Evolutionary conservation across 1,284 basidiomycete species (phyloP), one percentile per base, ranked within the genome.

Genomic region (Pyrrhoderma lamaoense): DNA sequence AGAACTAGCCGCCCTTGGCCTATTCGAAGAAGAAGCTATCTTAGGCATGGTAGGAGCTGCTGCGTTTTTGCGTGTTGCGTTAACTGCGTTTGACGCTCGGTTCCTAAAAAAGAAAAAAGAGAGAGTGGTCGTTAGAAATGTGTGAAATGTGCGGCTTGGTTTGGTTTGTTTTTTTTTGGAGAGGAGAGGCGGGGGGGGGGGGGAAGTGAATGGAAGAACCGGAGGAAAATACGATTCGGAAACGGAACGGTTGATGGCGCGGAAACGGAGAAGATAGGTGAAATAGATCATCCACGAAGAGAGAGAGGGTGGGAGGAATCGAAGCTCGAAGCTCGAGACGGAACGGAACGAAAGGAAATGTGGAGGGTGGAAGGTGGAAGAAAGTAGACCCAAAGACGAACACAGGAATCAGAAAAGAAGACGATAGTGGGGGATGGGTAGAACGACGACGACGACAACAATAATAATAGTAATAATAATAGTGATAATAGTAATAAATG

Each of bases 41-140:
- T 88, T 89, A 31, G 85, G 82, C 50, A 85, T 64, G 11, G 71
- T 70, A 37, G 70, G 64, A 35, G 70, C 71, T 11, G 27, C 27
- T 31, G 27, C 11, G 23, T 73, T 76, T 64, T 85, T 89, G 57
- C 85, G 80, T 47, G 82, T 72, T 49, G 70, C 72, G 56, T 72
- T 73, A 59, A 74, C 79, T 2, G 82, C 70, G 39, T 85, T 86
- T 52, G 86, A 87, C 35, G 86, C 82, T 39, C 86, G 81, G 65
- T 89, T 89, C 62, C 86, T 89, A 58, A 40, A 27, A 51, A 35
- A 18, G 11, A 31, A 11, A 11, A n/a, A n/a, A n/a, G n/a, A n/a
- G n/a, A n/a, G n/a, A n/a, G n/a, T n/a, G n/a, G n/a, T n/a, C n/a
- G n/a, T n/a, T n/a, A n/a, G n/a, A n/a, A n/a, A n/a, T n/a, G n/a